Evolutionary conservation across 1,284 basidiomycete genomes (phyloP).

Genomic region (Cutaneotrichosporon arboriforme): DNA sequence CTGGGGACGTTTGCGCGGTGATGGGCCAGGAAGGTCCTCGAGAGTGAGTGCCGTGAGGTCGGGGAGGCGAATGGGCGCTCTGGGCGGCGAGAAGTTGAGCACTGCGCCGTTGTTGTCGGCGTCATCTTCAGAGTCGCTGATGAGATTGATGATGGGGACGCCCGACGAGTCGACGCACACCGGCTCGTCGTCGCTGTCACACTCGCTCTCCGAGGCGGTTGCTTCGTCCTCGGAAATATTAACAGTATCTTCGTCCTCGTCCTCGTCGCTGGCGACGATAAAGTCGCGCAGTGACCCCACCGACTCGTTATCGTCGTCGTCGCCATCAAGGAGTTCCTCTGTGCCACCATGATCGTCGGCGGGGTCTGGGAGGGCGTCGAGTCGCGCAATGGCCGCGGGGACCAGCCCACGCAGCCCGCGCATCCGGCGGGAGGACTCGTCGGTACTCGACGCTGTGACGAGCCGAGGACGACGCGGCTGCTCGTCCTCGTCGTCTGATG

Average conservation of each 20-base stretch:
- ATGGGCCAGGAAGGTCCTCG: not conserved
- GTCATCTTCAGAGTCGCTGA: conserved; percentile 6
- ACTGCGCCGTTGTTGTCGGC: conserved; percentile 9
- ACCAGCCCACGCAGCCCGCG: not conserved
- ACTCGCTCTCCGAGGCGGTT: not conserved
- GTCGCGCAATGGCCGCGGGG: conserved; percentile 1
- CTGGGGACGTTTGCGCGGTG: not conserved
- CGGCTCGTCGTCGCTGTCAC: not conserved
- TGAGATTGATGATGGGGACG: conserved; percentile 4
- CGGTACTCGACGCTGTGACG: no score
- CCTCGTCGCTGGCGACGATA: not conserved
- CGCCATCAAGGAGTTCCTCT: not conserved
- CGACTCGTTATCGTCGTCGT: conserved; percentile 1
- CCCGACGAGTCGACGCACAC: not conserved
- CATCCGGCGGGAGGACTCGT: no score
- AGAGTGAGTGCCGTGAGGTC: conserved; percentile 16
- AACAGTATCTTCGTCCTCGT: conserved; percentile 8
- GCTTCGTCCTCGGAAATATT: not conserved
- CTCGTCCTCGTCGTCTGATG: conserved; percentile 10
- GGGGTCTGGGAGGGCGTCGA: conserved; percentile 2
- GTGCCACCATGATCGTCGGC: conserved; percentile 2
- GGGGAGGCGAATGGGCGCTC: conserved; percentile 13
- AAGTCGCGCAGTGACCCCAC: conserved; percentile 1
- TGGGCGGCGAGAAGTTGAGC: conserved; percentile 25
- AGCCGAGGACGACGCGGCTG: not conserved